These are phyloP conservation scores for Ogataea methanolica DNA, from an alignment of 805 yeast genomes.

Conservation along the genomic window DNA sequence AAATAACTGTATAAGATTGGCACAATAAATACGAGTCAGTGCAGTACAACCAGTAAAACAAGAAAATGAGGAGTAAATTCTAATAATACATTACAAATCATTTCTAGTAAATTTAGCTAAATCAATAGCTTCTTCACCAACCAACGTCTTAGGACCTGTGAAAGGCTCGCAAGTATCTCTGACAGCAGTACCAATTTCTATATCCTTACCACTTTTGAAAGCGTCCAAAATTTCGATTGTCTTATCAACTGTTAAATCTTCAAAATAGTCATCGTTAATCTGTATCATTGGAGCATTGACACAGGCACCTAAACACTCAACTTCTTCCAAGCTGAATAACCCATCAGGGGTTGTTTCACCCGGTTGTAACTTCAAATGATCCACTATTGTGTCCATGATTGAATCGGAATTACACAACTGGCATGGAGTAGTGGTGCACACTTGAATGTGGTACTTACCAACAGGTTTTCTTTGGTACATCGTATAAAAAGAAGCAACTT, in stretches of 20 bases:
- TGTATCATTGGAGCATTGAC: slow-evolving; percentile 89
- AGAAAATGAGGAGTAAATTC: background rate
- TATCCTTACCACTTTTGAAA: slow-evolving; percentile 58
- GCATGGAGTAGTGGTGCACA: slow-evolving; percentile 89
- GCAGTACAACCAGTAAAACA: background rate
- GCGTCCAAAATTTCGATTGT: slow-evolving; percentile 57
- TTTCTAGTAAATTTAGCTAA: slow-evolving; percentile 66
- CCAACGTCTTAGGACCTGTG: slow-evolving; percentile 61
- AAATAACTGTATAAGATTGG: background rate
- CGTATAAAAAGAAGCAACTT: slow-evolving; percentile 88
- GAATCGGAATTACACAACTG: slow-evolving; percentile 79
- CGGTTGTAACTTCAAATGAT: slow-evolving; percentile 58
- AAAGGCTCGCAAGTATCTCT: slow-evolving; percentile 76
- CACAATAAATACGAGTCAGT: background rate
- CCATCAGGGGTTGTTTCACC: slow-evolving; percentile 77
- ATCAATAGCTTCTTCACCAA: slow-evolving; percentile 59
- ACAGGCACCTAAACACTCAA: slow-evolving; percentile 90
- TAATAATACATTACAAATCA: slow-evolving; percentile 45
- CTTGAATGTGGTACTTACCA: slow-evolving; percentile 79
- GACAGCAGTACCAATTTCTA: slow-evolving; percentile 59
- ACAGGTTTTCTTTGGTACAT: slow-evolving; percentile 85
- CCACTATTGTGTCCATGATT: slow-evolving; percentile 65
- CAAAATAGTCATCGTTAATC: slow-evolving; percentile 76
- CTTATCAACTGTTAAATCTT: slow-evolving; percentile 70
- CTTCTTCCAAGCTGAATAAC: slow-evolving; percentile 77